Base-by-base conservation (phyloP, 768 basidiomycete species). In the Kwoniella bestiolae region DNA sequence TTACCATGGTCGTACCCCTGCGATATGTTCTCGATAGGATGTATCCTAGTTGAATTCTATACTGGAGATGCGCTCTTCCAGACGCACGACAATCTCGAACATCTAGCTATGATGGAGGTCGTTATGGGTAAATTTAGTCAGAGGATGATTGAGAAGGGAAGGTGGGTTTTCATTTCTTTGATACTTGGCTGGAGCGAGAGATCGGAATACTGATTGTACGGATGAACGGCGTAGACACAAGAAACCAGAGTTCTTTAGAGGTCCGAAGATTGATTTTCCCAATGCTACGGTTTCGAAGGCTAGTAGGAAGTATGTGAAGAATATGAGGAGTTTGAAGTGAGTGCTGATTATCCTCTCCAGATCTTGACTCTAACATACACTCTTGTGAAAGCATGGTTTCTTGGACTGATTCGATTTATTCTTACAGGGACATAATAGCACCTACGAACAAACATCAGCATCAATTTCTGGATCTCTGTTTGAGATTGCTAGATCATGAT, bases 51-150 rank as follows among this genome's bases (percentile, higher is more conserved):
- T 63, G 96, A 99, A 81, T 98, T 99, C 80, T 95, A 88, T 83
- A 99, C 96, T 18, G 96, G 96, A 28, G 88, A 93, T 34, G 96
- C 96, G 7, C 86, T 99, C n/a, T 99, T 96, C 83, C 96, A 99
- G 82, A 98, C 96, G 0, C 96, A 98, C 76, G 95, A 98, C 82
- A 98, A 99, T 80, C 86, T 98, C 8, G 96, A 99, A 80, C 96
- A 99, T 82, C 87, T 99, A 14, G 96, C 95, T 44, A 99, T 99
- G 96, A 99, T 99, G 96, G 94, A 98, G 80, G 89, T 91, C 80
- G 96, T 98, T 41, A 97, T 98, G 91, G 95, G 95, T 64, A 91
- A 91, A 83, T 94, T 98, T 90, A 92, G 94, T 0, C 88, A 90
- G 56, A 87, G 89, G 5, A 92, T 95, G 57, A 61, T 75, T n/a